A percentile compares a stretch with the other conserved stretches of the same genome.
These are phyloP conservation scores for Raffaelea ambrosiae DNA, from an alignment of 2,329 filamentous ascomycete species.

Conservation along the genomic window DNA sequence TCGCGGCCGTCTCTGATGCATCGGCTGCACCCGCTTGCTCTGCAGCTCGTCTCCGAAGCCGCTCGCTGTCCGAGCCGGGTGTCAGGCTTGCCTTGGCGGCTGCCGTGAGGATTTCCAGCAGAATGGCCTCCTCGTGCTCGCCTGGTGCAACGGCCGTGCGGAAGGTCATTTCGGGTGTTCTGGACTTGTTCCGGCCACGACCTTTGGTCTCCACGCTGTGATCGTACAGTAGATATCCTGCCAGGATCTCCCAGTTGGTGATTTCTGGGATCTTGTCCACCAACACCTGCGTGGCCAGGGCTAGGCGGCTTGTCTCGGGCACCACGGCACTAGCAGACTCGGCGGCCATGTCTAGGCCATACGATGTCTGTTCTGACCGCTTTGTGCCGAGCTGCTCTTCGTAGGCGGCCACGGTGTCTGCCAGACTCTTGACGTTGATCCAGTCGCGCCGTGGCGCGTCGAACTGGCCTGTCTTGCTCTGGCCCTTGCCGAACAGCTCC, in stretches of 20 bases:
- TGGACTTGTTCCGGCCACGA: conserved; percentile 14
- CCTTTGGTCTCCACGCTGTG: conserved; percentile 59
- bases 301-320: conserved; percentile 67
- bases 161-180: conserved; percentile 48
- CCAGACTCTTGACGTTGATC: conserved; percentile 87
- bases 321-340: conserved; percentile 45
- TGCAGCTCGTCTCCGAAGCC: conserved; percentile 29
- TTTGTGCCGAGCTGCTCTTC: conserved; percentile 56
- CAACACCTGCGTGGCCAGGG: conserved; percentile 75
- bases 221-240: conserved; percentile 87
- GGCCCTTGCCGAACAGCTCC: conserved; percentile 61
- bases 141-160: conserved; percentile 66
- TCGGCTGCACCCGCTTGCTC: conserved; percentile 53
- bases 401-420: conserved; percentile 74
- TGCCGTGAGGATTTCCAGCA: conserved; percentile 80
- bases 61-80: conserved; percentile 55
- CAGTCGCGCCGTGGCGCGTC: conserved; percentile 71
- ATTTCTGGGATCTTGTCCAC: conserved; percentile 77
- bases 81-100: conserved; percentile 68
- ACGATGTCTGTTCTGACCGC: conserved; percentile 15
- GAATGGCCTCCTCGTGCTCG: conserved; percentile 69
- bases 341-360: conserved; percentile 24
- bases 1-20: conserved; percentile 67
- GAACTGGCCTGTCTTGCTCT: conserved; percentile 59
- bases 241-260: conserved; percentile 77